These are phyloP conservation scores for Panicum hallii DNA, from an alignment of 202 grass and related monocot genomes.

Conservation along the genomic window DNA sequence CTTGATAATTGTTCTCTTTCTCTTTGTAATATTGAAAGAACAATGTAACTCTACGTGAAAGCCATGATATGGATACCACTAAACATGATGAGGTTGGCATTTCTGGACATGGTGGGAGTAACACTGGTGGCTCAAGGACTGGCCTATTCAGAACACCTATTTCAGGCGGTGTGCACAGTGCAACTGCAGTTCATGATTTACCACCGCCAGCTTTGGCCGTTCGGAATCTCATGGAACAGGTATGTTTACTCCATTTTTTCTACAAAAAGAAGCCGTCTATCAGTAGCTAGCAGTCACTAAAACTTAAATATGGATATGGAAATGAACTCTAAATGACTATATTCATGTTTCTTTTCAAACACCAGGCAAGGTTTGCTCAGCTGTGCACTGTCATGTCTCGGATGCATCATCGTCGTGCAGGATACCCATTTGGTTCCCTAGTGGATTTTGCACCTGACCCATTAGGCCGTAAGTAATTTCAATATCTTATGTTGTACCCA, in stretches of 20 bases:
- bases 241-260: constrained; percentile 5
- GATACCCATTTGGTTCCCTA: constrained; percentile 77
- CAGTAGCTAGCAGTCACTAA: not conserved
- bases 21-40: constrained; percentile 43
- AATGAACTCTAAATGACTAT: not conserved
- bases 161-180: constrained; percentile 83
- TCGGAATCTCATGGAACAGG: constrained; percentile 84
- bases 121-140: constrained; percentile 55
- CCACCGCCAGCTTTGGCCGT: constrained; percentile 78
- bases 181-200: constrained; percentile 79
- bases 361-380: constrained; percentile 78
- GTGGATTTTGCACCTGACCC: constrained; percentile 74
- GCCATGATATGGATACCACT: not conserved
- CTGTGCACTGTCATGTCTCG: constrained; percentile 76
- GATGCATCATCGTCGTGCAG: constrained; percentile 77
- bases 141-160: constrained; percentile 83
- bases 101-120: constrained; percentile 39
- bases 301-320: not conserved
- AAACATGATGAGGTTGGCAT: constrained; percentile 20
- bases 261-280: not conserved
- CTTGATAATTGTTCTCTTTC: constrained; percentile 7
- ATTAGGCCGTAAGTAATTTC: constrained; percentile 72
- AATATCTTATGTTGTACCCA: not conserved
- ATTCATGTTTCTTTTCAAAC: constrained; percentile 7
- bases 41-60: constrained; percentile 20